Evolutionary conservation across 257 asterid genomes (phyloP).

Genomic region (Solanum dulcamara): DNA sequence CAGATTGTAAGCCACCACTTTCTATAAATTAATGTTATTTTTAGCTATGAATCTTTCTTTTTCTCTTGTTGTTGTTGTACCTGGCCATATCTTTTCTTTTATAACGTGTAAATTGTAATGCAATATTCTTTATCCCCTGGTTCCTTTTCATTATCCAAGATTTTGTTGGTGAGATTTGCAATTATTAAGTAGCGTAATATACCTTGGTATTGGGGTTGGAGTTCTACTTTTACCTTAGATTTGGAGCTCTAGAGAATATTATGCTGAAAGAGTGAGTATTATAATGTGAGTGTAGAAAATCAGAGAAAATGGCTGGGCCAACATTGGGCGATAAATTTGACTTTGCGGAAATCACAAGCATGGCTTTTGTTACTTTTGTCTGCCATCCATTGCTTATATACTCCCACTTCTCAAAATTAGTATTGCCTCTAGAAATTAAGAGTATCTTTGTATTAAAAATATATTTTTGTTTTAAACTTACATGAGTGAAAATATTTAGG

Average conservation of each 20-base stretch:
- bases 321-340: neutral
- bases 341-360: conserved; percentile 37
- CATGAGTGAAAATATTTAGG: too few species aligned
- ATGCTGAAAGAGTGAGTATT: neutral
- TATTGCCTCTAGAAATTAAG: neutral
- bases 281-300: neutral
- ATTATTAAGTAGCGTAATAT: neutral
- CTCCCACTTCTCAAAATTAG: too few species aligned
- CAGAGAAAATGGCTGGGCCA: neutral
- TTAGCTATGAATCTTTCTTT: conserved; percentile 2
- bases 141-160: neutral
- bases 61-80: neutral
- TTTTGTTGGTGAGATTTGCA: neutral
- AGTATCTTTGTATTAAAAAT: too few species aligned
- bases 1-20: conserved; percentile 12
- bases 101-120: conserved; percentile 9
- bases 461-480: too few species aligned
- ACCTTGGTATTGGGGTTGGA: neutral
- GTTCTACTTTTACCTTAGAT: neutral
- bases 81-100: neutral
- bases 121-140: neutral
- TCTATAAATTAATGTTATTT: neutral
- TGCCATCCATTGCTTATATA: too few species aligned
- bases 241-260: neutral
- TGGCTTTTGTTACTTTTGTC: conserved; percentile 20